Percentiles rank a stretch among this genome's conserved stretches.
Evolutionary conservation across 208 protist species (phyloP).

Genomic region (Vickermania spadyakhi): DNA sequence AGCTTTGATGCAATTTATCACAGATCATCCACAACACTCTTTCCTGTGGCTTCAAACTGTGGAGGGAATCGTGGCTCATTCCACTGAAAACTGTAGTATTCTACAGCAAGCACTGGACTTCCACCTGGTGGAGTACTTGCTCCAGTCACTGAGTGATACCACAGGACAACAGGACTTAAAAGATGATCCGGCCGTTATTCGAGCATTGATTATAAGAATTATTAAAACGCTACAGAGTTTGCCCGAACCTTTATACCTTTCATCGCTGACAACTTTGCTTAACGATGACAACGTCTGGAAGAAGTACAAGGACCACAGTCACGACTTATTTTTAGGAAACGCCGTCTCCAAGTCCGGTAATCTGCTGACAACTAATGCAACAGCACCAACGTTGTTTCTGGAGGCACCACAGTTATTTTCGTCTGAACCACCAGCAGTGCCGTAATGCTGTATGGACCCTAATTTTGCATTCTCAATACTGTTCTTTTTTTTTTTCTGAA

Average conservation of each 20-base stretch:
- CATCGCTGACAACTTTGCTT: constrained; percentile 35
- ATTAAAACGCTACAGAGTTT: constrained; percentile 65
- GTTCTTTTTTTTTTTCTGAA: not conserved
- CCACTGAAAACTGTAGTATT: constrained; percentile 3
- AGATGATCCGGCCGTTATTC: constrained; percentile 42
- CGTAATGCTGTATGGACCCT: not conserved
- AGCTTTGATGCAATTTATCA: not conserved
- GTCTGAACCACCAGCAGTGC: not conserved
- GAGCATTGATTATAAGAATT: constrained; percentile 76
- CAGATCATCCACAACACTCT: not conserved
- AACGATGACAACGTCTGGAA: constrained; percentile 51
- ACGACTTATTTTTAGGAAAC: constrained; percentile 84
- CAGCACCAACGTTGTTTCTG: not conserved
- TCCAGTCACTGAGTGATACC: constrained; percentile 47
- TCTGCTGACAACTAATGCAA: constrained; percentile 18
- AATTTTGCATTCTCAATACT: too few species aligned
- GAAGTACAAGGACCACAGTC: constrained; percentile 87
- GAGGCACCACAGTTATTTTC: constrained; percentile 1
- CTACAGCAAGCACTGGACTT: constrained; percentile 7
- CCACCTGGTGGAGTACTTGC: constrained; percentile 39
- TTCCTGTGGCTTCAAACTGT: not conserved
- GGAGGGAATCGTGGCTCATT: not conserved
- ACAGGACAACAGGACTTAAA: constrained; percentile 10
- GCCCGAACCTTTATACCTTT: constrained; percentile 28
- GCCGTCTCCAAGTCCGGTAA: constrained; percentile 43